Conservation (phyloP, 2,329 filamentous ascomycete genomes). For the Claviceps maximensis region DNA sequence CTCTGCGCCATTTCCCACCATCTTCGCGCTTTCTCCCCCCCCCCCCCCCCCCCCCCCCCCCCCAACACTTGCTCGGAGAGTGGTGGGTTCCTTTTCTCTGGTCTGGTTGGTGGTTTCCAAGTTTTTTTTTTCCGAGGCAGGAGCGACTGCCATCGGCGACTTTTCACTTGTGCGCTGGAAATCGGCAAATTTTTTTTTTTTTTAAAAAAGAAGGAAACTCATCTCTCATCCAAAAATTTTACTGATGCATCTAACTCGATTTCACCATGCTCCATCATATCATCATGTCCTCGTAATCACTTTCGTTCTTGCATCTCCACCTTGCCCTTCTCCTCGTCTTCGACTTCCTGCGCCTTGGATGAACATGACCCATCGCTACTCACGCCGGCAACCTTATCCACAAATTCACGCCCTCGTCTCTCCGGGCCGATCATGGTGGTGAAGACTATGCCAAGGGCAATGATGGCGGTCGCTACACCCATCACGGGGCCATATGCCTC, state of each 20-base stretch:
- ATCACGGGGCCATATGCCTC: slow-evolving; percentile 64
- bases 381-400: slow-evolving; percentile 35
- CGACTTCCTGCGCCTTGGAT: slow-evolving; percentile 18
- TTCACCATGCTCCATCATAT: neutral
- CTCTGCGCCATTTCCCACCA: too few relatives aligned
- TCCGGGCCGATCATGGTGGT: slow-evolving; percentile 62
- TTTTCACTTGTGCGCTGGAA: too few relatives aligned
- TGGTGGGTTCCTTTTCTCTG: too few relatives aligned
- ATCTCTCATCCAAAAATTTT: neutral
- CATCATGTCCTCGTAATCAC: neutral
- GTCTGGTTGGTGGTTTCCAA: too few relatives aligned
- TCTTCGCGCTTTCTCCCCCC: too few relatives aligned
- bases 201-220: neutral
- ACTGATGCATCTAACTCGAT: neutral
- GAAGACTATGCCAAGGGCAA: slow-evolving; percentile 53
- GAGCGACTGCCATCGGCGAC: too few relatives aligned
- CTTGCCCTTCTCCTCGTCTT: slow-evolving; percentile 19
- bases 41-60: too few relatives aligned
- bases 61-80: too few relatives aligned
- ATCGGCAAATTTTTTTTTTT: neutral
- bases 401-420: slow-evolving; percentile 58
- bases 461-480: slow-evolving; percentile 66
- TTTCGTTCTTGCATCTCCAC: slow-evolving; percentile 7
- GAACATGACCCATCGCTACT: slow-evolving; percentile 11
- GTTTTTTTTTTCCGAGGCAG: too few relatives aligned